Conservation (phyloP, 148 eudicot species). For the Talinum fruticosum region DNA sequence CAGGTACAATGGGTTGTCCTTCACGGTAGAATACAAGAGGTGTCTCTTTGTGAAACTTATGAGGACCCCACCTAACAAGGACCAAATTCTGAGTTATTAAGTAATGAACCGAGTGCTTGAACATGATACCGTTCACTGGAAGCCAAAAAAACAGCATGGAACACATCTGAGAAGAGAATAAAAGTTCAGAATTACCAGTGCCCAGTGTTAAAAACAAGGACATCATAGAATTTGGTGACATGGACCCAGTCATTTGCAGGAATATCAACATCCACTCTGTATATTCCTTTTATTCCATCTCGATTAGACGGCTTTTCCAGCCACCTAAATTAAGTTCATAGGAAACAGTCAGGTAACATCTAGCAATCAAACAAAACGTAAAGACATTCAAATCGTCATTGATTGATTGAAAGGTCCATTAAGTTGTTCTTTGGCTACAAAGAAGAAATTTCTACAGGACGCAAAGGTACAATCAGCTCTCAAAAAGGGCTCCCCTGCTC, state of each 20-base stretch:
- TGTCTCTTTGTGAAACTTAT: constrained; percentile 80
- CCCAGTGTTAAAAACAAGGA: constrained; percentile 85
- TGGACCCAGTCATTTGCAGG: constrained; percentile 85
- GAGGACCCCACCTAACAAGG: constrained; percentile 73
- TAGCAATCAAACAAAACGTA: background rate
- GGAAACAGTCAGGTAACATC: background rate
- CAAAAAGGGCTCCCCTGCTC: too few relatives aligned
- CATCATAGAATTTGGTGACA: constrained; percentile 68
- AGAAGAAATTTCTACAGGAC: too few relatives aligned
- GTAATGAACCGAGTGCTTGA: background rate
- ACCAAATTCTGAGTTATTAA: background rate
- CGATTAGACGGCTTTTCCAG: constrained; percentile 52
- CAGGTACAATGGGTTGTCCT: constrained; percentile 65
- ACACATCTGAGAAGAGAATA: constrained; percentile 6
- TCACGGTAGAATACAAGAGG: constrained; percentile 79
- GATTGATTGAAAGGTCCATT: background rate
- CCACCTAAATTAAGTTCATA: constrained; percentile 53
- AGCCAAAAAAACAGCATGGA: background rate
- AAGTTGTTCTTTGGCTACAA: background rate
- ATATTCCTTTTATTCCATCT: constrained; percentile 60
- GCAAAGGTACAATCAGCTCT: too few relatives aligned
- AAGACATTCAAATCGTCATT: background rate
- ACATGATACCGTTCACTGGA: background rate
- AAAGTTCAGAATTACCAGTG: constrained; percentile 56
- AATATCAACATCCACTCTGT: constrained; percentile 83